Evolutionary conservation across 768 basidiomycete species (phyloP).

Genomic region (Pulveroboletus sp.): DNA sequence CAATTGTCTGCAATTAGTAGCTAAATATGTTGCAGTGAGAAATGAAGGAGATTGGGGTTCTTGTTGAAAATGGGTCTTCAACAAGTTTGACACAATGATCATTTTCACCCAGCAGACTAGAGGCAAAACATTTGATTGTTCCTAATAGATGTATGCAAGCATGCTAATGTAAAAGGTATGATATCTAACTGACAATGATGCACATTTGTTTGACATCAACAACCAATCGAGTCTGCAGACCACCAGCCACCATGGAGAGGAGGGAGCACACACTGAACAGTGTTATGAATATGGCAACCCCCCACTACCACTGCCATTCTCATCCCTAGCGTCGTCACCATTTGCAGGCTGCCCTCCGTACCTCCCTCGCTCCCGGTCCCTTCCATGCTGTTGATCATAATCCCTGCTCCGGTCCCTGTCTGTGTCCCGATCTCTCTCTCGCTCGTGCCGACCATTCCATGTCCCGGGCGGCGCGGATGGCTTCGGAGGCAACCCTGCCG

Average conservation of each 20-base stretch:
- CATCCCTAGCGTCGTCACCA: slow-evolving; percentile 1
- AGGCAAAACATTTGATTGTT: no score
- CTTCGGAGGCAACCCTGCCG: slow-evolving; percentile 18
- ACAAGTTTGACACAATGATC: no score
- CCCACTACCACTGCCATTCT: slow-evolving; percentile 14
- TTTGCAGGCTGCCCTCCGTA: slow-evolving; percentile 9
- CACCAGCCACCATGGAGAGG: no score
- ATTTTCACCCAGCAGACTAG: no score
- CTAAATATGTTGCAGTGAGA: no score
- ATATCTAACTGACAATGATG: no score
- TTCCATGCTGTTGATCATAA: background rate
- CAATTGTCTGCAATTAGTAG: no score
- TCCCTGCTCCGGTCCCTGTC: slow-evolving; percentile 8
- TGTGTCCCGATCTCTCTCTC: slow-evolving; percentile 8
- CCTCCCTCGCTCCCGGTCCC: slow-evolving; percentile 18
- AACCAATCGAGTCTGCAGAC: no score
- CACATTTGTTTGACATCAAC: no score
- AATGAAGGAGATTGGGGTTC: no score
- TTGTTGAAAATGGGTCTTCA: no score
- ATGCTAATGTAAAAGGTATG: slow-evolving; percentile 17
- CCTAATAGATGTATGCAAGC: slow-evolving; percentile 17
- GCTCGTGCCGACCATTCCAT: slow-evolving; percentile 17
- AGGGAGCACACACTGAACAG: background rate
- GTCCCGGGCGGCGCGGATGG: slow-evolving; percentile 13
- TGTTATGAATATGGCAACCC: slow-evolving; percentile 31